Base-by-base conservation (phyloP, 768 basidiomycete species). In the Podaxis mareebaensis region DNA sequence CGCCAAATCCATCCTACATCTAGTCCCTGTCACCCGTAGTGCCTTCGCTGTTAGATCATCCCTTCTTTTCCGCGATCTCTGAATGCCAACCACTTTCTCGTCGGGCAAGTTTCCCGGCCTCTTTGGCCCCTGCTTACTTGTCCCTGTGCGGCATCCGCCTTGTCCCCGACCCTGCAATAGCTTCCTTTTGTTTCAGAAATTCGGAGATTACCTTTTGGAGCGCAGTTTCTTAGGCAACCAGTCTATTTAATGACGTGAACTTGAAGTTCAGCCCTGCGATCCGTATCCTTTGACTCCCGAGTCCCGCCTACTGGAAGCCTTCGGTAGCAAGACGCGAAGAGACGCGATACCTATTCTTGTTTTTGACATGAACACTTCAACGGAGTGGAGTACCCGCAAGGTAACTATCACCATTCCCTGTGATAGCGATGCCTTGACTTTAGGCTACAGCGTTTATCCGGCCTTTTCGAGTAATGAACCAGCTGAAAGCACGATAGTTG, bases 181-280 rank as follows among this genome's bases (percentile, higher is more conserved):
- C 12, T 20, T 26, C 26, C 39, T 38, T 33, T 53, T 61, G 60
- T 61, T 53, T 44, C 59, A 59, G 51, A 24, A 24, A 39, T 15
- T 24, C 59, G 59, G 51, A 60, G 51, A 53, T 53, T 53, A 33
- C 51, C 52, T 48, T 40, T 60, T 30, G 52, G 60, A 36, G 30
- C 22, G n/a, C 40, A 22, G 60, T 61, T 42, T 24, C 59, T 60
- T 49, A 52, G 22, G 49, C 59, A 60, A 60, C 59, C 36, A 52
- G 49, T 17, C 58, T 53, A 60, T 52, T 60, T 49, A 26, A 52
- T 52, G 49, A 59, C 58, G 51, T n/a, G 30, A 28, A 26, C 56
- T 39, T 56, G 54, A 33, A 56, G 39, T 10, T 20, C 24, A 44
- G 22, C 22, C 39, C 10, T 38, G 58, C 30, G 46, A 59, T 59